These are phyloP conservation scores for Botrytis aclada DNA, from an alignment of 2,329 filamentous ascomycete species.

Conservation along the genomic window DNA sequence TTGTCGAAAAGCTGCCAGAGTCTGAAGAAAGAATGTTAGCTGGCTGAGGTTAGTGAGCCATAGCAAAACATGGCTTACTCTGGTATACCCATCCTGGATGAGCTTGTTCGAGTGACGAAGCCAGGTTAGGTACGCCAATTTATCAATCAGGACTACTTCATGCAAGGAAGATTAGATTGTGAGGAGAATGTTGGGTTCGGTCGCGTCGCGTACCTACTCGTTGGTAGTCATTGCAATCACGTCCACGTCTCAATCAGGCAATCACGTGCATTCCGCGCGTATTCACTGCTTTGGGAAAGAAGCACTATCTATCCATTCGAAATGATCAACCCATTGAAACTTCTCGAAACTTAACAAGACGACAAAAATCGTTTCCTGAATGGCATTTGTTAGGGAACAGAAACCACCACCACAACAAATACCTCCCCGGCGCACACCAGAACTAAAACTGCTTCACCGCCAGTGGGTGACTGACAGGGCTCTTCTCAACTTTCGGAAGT, in stretches of 20 bases:
- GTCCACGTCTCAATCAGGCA: not conserved
- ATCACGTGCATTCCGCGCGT: not conserved
- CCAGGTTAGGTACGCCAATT: not conserved
- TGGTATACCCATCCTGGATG: not conserved
- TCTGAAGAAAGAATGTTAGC: not conserved
- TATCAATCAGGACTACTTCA: not conserved
- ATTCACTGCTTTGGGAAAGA: not conserved
- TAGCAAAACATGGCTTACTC: not conserved
- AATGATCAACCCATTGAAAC: not conserved
- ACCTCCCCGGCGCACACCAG: not conserved
- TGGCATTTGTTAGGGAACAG: not conserved
- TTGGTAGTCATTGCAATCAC: not conserved
- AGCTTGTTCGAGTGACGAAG: not conserved
- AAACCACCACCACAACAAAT: not conserved
- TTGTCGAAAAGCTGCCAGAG: slow-evolving; percentile 14
- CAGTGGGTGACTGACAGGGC: not conserved
- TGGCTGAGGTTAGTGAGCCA: not conserved
- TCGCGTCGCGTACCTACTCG: not conserved
- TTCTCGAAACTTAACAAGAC: not conserved
- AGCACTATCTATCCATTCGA: not conserved
- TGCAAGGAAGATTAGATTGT: not conserved
- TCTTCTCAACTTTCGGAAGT: not conserved
- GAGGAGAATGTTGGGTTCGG: not conserved
- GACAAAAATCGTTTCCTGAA: not conserved
- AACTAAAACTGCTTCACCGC: not conserved